Percentiles rank a stretch among this genome's conserved stretches.
Conservation (phyloP, 1,139 yeast genomes). For the Sporopachydermia cereana region DNA sequence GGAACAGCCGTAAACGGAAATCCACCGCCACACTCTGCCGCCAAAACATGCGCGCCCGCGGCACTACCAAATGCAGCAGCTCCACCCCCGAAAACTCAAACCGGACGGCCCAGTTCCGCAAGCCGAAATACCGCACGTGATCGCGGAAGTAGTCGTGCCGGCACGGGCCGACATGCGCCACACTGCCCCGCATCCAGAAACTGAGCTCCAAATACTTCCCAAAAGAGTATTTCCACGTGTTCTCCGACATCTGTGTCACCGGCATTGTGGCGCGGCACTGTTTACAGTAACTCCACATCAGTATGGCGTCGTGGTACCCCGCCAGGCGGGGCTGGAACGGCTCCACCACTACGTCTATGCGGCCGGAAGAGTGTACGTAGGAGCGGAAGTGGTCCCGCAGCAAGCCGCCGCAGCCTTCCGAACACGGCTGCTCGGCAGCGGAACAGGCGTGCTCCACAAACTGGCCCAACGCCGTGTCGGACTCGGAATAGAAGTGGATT, state of each 20-base stretch:
- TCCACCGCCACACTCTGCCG: conserved; percentile 60
- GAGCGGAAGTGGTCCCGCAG: conserved; percentile 70
- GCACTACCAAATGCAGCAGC: conserved; percentile 66
- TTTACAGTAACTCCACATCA: conserved; percentile 91
- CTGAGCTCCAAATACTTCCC: conserved; percentile 85
- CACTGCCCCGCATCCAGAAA: conserved; percentile 55
- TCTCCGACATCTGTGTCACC: conserved; percentile 74
- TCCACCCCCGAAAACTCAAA: conserved; percentile 71
- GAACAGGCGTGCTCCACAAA: conserved; percentile 71
- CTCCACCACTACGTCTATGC: conserved; percentile 68
- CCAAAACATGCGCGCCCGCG: conserved; percentile 62
- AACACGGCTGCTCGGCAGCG: conserved; percentile 55
- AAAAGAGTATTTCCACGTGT: conserved; percentile 81
- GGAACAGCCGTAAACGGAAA: conserved; percentile 53
- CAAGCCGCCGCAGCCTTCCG: conserved; percentile 70
- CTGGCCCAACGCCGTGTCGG: conserved; percentile 82
- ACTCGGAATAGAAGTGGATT: conserved; percentile 83
- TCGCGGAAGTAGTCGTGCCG: conserved; percentile 69
- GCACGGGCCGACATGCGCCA: conserved; percentile 45
- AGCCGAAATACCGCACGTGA: conserved; percentile 77
- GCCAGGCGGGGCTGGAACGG: conserved; percentile 43
- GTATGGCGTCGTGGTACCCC: conserved; percentile 52
- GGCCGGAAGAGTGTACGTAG: conserved; percentile 83
- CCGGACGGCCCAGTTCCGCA: conserved; percentile 66
- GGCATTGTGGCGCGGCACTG: conserved; percentile 70